Conservation (phyloP, 1,139 yeast genomes). For the Blastobotrys aristatus region DNA sequence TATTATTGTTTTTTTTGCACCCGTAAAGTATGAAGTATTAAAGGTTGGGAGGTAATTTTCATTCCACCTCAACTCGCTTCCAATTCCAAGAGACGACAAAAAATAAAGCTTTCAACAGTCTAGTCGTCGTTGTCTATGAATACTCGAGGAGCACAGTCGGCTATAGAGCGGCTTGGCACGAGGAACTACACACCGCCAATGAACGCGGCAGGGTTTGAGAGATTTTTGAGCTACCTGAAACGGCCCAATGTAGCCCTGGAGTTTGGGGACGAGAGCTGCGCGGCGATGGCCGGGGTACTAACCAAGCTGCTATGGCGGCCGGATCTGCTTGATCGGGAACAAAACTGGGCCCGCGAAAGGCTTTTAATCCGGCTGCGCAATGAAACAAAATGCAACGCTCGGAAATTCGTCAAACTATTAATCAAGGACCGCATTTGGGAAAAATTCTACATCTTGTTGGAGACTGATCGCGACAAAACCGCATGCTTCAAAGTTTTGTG, state of each 20-base stretch:
- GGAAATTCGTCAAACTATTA: neutral
- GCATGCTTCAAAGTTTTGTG: neutral
- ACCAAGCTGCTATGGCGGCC: neutral
- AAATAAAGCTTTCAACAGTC: no score
- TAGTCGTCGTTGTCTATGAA: no score
- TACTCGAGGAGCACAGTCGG: neutral
- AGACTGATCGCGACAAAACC: neutral
- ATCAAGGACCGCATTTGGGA: neutral
- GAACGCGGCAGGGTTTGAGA: neutral
- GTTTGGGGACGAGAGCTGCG: neutral
- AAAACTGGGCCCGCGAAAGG: neutral
- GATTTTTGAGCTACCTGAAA: neutral
- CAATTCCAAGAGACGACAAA: no score
- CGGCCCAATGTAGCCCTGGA: no score
- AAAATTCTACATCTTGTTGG: neutral
- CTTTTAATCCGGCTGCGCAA: neutral
- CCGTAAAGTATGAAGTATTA: no score
- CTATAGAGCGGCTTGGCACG: neutral
- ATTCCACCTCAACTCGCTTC: neutral
- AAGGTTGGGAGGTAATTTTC: neutral
- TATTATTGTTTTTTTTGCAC: no score
- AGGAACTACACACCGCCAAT: neutral
- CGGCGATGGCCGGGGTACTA: neutral
- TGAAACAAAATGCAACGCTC: neutral
- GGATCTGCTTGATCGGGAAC: slow-evolving; percentile 2